Conservation (phyloP, 1,139 yeast genomes). For the Lodderomyces beijingensis region DNA sequence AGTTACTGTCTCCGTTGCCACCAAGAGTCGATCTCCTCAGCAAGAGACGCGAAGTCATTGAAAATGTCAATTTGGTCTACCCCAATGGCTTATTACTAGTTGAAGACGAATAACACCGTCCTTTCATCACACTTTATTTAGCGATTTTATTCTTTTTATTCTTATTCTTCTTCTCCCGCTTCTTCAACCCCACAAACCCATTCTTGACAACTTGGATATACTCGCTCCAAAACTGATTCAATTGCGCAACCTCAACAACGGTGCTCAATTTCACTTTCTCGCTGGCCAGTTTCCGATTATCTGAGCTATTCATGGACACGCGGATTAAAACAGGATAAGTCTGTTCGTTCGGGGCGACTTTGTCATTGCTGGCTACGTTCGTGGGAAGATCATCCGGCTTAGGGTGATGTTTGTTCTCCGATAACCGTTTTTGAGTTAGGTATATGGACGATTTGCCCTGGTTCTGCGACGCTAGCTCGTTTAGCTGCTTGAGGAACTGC, state of each 20-base stretch:
- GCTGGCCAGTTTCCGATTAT: conserved; percentile 23
- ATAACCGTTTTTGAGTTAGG: conserved; percentile 40
- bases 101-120: conserved; percentile 19
- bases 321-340: conserved; percentile 51
- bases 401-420: conserved; percentile 1
- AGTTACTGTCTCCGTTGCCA: conserved; percentile 36
- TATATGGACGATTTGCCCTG: conserved; percentile 41
- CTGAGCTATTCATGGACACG: conserved; percentile 53
- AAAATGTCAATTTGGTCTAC: conserved; percentile 30
- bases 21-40: conserved; percentile 33
- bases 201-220: conserved; percentile 61
- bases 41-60: conserved; percentile 18
- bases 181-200: conserved; percentile 52
- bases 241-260: conserved; percentile 50
- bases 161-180: conserved; percentile 46
- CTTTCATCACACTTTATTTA: neutral
- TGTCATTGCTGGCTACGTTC: conserved; percentile 23
- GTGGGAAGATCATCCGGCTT: conserved; percentile 28
- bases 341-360: conserved; percentile 12
- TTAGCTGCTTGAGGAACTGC: conserved; percentile 33
- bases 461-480: conserved; percentile 24
- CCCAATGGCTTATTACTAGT: conserved; percentile 44
- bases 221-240: conserved; percentile 67
- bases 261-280: conserved; percentile 59
- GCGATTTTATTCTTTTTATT: conserved; percentile 25